Percentiles rank a stretch among this genome's conserved stretches.
Conservation (phyloP, 148 eudicot genomes). For the Heliosperma pusillum region DNA sequence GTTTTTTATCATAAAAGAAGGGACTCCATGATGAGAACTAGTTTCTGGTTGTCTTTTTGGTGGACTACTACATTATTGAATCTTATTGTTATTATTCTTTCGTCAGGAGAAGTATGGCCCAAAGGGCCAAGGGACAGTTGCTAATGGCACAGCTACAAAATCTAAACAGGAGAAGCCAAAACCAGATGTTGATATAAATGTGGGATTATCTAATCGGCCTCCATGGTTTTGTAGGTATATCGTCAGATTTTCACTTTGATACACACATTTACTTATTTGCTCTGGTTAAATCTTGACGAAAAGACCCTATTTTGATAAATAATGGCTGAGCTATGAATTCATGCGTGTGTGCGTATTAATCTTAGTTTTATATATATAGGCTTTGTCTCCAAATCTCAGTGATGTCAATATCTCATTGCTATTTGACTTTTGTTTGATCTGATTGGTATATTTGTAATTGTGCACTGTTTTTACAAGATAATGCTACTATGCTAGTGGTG, state of each 20-base stretch:
- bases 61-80: neutral
- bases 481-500: neutral
- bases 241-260: neutral
- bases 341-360: neutral
- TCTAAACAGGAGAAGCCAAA: slow-evolving; percentile 55
- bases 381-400: too few species aligned
- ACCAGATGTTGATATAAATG: slow-evolving; percentile 79
- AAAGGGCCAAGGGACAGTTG: slow-evolving; percentile 65
- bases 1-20: neutral
- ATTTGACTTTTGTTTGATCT: neutral
- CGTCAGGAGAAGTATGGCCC: slow-evolving; percentile 96
- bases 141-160: slow-evolving; percentile 47
- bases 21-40: too few species aligned
- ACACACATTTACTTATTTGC: too few species aligned
- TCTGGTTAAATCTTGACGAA: neutral
- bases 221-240: slow-evolving; percentile 96
- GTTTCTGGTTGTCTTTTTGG: neutral
- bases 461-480: neutral
- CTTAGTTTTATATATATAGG: too few species aligned
- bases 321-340: too few species aligned
- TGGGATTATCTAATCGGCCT: slow-evolving; percentile 71
- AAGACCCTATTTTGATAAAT: too few species aligned
- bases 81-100: neutral
- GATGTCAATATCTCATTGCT: too few species aligned
- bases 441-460: neutral